These are phyloP conservation scores for Fraxinus angustifolia DNA, from an alignment of 305 asterid species.

Conservation along the genomic window DNA sequence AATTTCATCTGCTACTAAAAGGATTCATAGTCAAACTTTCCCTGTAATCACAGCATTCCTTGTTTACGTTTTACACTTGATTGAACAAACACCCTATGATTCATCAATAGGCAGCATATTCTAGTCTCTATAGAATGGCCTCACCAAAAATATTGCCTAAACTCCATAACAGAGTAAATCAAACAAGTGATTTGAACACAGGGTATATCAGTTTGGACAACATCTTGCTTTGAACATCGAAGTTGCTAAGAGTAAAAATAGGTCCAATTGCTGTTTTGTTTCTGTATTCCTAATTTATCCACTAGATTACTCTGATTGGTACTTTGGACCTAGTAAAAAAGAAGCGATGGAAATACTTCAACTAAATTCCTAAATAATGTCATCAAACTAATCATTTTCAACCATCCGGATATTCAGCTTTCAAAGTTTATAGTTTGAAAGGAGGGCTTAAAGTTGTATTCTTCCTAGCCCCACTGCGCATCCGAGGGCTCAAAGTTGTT, in stretches of 20 bases:
- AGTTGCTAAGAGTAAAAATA: background rate
- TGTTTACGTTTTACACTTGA: slow-evolving; percentile 10
- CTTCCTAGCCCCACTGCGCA: too few relatives aligned
- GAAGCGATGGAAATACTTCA: background rate
- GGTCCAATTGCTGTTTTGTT: too few relatives aligned
- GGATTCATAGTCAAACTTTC: slow-evolving; percentile 13
- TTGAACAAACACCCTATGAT: background rate
- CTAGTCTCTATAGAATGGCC: background rate
- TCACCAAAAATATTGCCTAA: background rate
- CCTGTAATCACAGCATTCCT: slow-evolving; percentile 1
- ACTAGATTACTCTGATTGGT: background rate
- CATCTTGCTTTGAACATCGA: background rate
- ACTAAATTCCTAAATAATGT: background rate
- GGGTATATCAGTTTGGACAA: background rate
- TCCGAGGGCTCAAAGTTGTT: too few relatives aligned
- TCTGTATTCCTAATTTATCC: too few relatives aligned
- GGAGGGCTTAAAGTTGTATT: too few relatives aligned
- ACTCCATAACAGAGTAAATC: background rate
- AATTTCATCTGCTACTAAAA: slow-evolving; percentile 19
- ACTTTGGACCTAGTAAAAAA: background rate
- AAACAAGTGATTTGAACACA: background rate
- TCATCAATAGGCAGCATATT: background rate
- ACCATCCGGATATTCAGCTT: too few relatives aligned
- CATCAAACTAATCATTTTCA: background rate
- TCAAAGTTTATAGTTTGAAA: too few relatives aligned